Evolutionary conservation across 2,329 filamentous ascomycete genomes (phyloP), one percentile per base, ranked within the genome.

Genomic region (Purpureocillium takamizusanense): DNA sequence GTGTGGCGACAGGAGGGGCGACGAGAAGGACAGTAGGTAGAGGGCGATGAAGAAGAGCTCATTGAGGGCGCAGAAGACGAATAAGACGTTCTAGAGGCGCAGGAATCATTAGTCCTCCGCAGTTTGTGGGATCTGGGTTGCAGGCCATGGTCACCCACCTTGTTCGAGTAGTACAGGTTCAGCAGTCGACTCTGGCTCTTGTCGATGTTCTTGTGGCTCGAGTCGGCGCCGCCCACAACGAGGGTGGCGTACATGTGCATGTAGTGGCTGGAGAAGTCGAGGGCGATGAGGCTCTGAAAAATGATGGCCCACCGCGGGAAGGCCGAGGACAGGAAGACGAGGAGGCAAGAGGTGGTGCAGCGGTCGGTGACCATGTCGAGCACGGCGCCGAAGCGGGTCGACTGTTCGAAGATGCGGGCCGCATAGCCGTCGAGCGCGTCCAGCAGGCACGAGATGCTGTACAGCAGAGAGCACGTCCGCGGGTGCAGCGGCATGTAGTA

Each of bases 401-500:
- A 90, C 63, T 98, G 92, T 54, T 94, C 78, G 59, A 76, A 90
- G 82, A 54, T 42, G 23, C 65, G 53, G 41, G 92, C 92, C n/a
- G 89, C 89, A 52, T 89, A 83, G 52, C 92, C 92, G 59, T 98
- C 92, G 46, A 97, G 76, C 33, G 90, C 92, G 60, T 98, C 92
- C 48, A 98, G 83, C 33, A 97, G 76, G 61, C 92, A 97, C 18
- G 90, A 97, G 42, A 98, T 69, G 58, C 82, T 90, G 72, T 98
- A 98, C 39, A 94, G 78, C 36, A 89, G 63, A 42, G 86, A 89
- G 67, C 90, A 97, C 29, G 89, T 95, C 53, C 90, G 83, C n/a
- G 90, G 90, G 62, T 98, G 92, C 38, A 97, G 78, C 37, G 92
- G 90, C 92, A 98, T 98, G 70, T 95, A 98, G 70, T 97, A 95